phyloP scores from a whole-genome alignment of 306 rosid species.

The Vigna radiata region DNA sequence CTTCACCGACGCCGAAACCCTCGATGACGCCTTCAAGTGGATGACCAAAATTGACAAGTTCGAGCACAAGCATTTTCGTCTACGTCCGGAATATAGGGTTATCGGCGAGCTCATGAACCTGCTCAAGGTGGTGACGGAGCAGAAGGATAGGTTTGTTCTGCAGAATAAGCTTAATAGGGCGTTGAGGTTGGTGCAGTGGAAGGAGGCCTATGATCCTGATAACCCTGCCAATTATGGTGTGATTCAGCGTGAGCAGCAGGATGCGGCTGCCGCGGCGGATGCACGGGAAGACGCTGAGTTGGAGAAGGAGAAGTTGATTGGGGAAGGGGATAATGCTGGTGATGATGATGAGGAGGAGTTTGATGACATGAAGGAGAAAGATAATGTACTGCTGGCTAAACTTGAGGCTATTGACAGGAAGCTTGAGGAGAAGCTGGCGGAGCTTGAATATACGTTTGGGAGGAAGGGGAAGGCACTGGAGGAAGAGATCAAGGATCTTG shows the following conservation, averaged over 20 bases:
- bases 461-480: constrained; percentile 90
- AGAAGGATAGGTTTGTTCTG: constrained; percentile 79
- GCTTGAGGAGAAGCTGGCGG: constrained; percentile 88
- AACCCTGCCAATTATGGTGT: constrained; percentile 82
- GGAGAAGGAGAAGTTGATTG: constrained; percentile 57
- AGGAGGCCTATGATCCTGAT: constrained; percentile 88
- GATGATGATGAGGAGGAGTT: constrained; percentile 72
- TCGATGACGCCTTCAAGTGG: constrained; percentile 85
- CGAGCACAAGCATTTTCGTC: constrained; percentile 75
- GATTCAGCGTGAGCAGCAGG: constrained; percentile 60
- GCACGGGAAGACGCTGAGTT: constrained; percentile 57
- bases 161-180: constrained; percentile 89
- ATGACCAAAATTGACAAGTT: constrained; percentile 81
- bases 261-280: constrained; percentile 49
- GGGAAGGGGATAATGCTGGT: constrained; percentile 48
- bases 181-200: constrained; percentile 82
- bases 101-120: constrained; percentile 88
- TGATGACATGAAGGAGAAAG: constrained; percentile 94
- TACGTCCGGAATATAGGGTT: constrained; percentile 78
- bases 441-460: constrained; percentile 89
- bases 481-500: constrained; percentile 92
- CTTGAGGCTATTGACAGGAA: constrained; percentile 83
- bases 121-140: constrained; percentile 70
- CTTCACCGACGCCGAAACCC: constrained; percentile 66
- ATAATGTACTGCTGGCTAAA: constrained; percentile 72